Conservation (phyloP, 495 filamentous ascomycete genomes). For the Xeromyces bisporus region DNA sequence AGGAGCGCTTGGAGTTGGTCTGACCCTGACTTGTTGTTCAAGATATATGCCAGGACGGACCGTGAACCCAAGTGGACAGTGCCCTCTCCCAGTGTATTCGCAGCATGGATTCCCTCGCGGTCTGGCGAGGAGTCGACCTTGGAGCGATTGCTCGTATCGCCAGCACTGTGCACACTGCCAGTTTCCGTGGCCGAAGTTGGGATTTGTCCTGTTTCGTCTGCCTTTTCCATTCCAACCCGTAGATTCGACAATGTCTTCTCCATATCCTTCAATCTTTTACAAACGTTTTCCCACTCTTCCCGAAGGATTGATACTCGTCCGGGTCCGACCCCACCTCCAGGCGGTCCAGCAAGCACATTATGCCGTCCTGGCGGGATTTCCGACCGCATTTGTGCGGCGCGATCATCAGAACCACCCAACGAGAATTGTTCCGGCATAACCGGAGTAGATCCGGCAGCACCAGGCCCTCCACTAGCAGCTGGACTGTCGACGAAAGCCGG, state of each 20-base stretch:
- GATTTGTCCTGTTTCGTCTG: conserved; percentile 12
- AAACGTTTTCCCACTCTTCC: conserved; percentile 32
- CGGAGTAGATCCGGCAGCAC: conserved; percentile 6
- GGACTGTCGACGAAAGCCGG: conserved; percentile 18
- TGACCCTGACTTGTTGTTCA: conserved; percentile 46
- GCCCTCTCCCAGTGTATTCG: conserved; percentile 36
- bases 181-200: conserved; percentile 14
- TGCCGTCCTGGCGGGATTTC: conserved; percentile 11
- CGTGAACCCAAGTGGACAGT: conserved; percentile 41
- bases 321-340: conserved; percentile 5
- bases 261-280: conserved; percentile 25
- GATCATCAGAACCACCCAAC: conserved; percentile 12
- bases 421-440: conserved; percentile 4
- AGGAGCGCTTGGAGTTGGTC: conserved; percentile 48
- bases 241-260: conserved; percentile 24
- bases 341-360: conserved; percentile 5
- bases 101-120: conserved; percentile 36
- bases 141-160: conserved; percentile 30
- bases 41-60: conserved; percentile 41
- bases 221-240: conserved; percentile 25
- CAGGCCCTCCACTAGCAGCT: conserved; percentile 2
- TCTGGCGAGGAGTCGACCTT: conserved; percentile 26
- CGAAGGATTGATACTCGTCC: conserved; percentile 24
- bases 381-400: conserved; percentile 10
- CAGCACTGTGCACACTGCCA: conserved; percentile 42